Conservation (phyloP, 805 yeast genomes). For the Jamesozyma hellenica region DNA sequence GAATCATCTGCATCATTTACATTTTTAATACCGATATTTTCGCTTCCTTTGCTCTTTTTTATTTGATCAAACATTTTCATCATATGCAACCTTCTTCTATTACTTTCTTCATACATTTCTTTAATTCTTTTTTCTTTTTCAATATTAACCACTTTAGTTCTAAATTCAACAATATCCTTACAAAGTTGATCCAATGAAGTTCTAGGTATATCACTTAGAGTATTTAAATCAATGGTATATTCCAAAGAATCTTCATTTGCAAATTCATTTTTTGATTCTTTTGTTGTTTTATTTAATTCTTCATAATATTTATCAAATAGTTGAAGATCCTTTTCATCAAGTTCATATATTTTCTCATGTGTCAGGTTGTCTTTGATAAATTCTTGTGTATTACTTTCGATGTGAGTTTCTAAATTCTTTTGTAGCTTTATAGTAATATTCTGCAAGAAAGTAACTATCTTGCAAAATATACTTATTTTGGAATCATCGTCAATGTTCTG, state of each 20-base stretch:
- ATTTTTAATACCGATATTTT: not conserved
- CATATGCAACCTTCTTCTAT: slow-evolving; percentile 19
- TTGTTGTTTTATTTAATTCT: not conserved
- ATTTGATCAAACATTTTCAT: slow-evolving; percentile 22
- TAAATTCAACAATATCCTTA: slow-evolving; percentile 44
- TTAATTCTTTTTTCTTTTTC: slow-evolving; percentile 43
- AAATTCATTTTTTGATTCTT: not conserved
- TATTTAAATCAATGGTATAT: slow-evolving; percentile 22
- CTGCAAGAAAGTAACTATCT: not conserved
- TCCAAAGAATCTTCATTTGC: slow-evolving; percentile 6
- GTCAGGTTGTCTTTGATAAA: slow-evolving; percentile 9
- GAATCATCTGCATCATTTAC: slow-evolving; percentile 9
- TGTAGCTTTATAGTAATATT: not conserved
- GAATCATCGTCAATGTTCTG: not conserved
- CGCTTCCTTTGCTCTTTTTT: slow-evolving; percentile 7
- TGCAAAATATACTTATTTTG: not conserved
- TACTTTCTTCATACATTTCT: slow-evolving; percentile 28
- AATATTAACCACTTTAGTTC: slow-evolving; percentile 43
- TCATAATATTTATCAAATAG: not conserved
- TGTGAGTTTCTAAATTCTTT: slow-evolving; percentile 5
- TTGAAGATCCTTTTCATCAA: not conserved
- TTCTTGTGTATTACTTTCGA: slow-evolving; percentile 14
- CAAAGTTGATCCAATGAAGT: slow-evolving; percentile 23
- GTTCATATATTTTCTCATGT: not conserved
- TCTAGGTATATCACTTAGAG: slow-evolving; percentile 24